Evolutionary conservation across 2,329 filamentous ascomycete species (phyloP).

Genomic region (Escovopsis weberi): DNA sequence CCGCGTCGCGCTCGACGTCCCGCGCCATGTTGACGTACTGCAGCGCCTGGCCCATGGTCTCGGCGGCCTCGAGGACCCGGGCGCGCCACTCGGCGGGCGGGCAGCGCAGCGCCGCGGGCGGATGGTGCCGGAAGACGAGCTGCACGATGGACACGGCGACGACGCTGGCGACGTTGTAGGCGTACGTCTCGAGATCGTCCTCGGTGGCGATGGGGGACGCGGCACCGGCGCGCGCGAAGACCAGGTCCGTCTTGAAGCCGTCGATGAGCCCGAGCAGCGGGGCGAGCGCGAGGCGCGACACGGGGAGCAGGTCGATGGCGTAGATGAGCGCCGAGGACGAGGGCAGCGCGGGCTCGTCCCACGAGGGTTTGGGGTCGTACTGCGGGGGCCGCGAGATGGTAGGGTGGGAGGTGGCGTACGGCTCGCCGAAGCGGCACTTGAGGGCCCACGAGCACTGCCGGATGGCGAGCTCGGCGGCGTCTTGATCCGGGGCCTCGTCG

Average conservation of each 20-base stretch:
- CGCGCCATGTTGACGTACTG: constrained; percentile 67
- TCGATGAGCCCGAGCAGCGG: constrained; percentile 50
- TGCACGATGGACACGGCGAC: constrained; percentile 55
- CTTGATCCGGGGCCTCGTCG: constrained; percentile 41
- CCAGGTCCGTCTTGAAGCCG: constrained; percentile 55
- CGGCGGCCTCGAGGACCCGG: constrained; percentile 37
- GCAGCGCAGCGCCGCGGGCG: no score
- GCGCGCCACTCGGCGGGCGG: no score
- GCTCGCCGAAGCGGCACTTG: constrained; percentile 3
- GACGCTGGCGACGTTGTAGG: constrained; percentile 55
- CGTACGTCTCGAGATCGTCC: constrained; percentile 46
- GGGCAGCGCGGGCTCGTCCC: neutral
- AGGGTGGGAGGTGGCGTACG: constrained; percentile 31
- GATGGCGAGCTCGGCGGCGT: neutral
- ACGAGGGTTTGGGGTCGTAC: neutral
- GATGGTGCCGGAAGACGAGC: constrained; percentile 46
- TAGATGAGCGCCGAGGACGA: neutral
- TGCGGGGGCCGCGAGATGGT: neutral
- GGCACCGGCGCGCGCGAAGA: constrained; percentile 25
- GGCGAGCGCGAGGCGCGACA: constrained; percentile 10
- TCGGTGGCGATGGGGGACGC: constrained; percentile 44
- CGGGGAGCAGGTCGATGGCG: neutral
- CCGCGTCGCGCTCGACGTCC: constrained; percentile 54
- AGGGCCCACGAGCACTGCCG: neutral
- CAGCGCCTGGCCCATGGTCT: constrained; percentile 57